Evolutionary conservation across 1,284 basidiomycete species (phyloP), one percentile per base, ranked within the genome.

Genomic region (Mrakiaceae sp.): DNA sequence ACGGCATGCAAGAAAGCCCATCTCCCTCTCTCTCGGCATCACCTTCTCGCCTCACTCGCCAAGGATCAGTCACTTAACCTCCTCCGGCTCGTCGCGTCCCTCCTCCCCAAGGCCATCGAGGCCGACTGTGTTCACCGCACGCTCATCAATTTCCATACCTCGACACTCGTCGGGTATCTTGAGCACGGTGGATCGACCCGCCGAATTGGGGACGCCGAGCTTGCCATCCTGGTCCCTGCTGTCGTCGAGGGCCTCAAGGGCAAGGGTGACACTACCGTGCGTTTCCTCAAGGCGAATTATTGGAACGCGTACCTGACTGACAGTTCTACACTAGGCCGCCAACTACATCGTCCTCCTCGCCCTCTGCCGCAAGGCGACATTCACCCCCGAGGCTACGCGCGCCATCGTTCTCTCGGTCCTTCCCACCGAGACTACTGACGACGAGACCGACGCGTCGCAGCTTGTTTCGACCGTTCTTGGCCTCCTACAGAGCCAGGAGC

Each of bases 121-220:
- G 80, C 80, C 67, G 78, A 74, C 0, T 75, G 76, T 48, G 75
- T 80, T 0, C 87, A 96, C 73, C 86, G 86, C 51, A 83, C 87
- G 0, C 78, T 98, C 11, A 77, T 93, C 55, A 85, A 85, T 0
- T 98, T 98, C 77, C 92, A 92, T 77, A 83, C 86, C 4, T 85
- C 89, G 3, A 83, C 83, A 0, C 77, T 94, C 56, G 83, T 95
- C 42, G 90, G 91, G 60, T 90, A 88, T 70, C 79, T 96, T 56
- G 82, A 83, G 47, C 78, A 66, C 40, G 61, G 62, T 16, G 57
- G 58, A 8, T 60, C 58, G 66, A 63, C 51, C n/a, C 46, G 46
- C 40, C 68, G 53, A 56, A 66, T 68, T 43, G 67, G 58, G 59
- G 70, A 69, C 68, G 70, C 68, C 64, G 70, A 67, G 47, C 69